Evolutionary conservation across 164 flowering plant species (phyloP).

Genomic region (Vitis amurensis): DNA sequence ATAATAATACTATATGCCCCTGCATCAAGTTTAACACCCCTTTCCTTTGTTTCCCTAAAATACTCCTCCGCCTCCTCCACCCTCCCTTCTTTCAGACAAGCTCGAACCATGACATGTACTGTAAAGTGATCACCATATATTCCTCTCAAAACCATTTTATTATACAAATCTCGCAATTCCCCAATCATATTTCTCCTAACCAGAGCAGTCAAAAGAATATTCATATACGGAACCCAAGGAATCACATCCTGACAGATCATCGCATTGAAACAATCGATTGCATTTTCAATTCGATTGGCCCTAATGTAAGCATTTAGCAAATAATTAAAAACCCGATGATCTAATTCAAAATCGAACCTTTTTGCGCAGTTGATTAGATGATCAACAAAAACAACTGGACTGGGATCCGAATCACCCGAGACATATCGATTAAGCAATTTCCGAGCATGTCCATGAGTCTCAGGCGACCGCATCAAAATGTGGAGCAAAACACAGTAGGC

Average conservation of each 20-base stretch:
- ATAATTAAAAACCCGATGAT: conserved; percentile 34
- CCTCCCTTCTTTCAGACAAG: conserved; percentile 53
- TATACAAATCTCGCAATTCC: conserved; percentile 36
- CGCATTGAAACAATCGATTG: conserved; percentile 39
- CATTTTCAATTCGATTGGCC: conserved; percentile 39
- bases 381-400: conserved; percentile 29
- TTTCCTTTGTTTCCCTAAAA: conserved; percentile 46
- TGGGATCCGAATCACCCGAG: conserved; percentile 22
- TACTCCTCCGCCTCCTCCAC: conserved; percentile 45
- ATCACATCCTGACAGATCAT: conserved; percentile 35
- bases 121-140: conserved; percentile 40
- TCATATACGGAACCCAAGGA: conserved; percentile 31
- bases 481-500: conserved; percentile 52
- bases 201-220: conserved; percentile 40
- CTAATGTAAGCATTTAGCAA: conserved; percentile 48
- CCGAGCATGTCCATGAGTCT: conserved; percentile 13
- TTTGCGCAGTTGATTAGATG: conserved; percentile 31
- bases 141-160: conserved; percentile 39
- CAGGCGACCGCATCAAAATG: conserved; percentile 29
- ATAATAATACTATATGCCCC: conserved; percentile 39
- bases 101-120: conserved; percentile 48
- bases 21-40: conserved; percentile 46
- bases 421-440: conserved; percentile 30
- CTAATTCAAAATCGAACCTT: conserved; percentile 33
- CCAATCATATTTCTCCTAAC: conserved; percentile 37